Evolutionary conservation across 192 early-diverging fungal genomes (phyloP), one percentile per base, ranked within the genome.

Genomic region (Irineochytrium annulatum): DNA sequence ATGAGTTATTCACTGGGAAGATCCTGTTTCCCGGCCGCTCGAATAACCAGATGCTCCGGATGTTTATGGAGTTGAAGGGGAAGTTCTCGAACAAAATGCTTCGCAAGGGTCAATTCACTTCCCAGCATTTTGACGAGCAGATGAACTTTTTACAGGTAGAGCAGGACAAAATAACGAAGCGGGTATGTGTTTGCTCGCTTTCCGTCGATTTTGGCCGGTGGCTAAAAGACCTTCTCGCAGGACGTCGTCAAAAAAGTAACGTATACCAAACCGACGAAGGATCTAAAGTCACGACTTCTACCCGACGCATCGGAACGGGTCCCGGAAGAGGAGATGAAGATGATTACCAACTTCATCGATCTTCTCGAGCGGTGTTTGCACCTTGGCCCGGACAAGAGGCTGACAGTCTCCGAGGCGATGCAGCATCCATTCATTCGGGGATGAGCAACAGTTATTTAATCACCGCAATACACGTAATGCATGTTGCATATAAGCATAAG

Each of bases 21-120:
- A 94, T 97, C 34, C 69, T 99, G 49, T 97, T 97, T 62, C 90
- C 94, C 5, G 96, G 94, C 2, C 74, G 86, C 52, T 89, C 76
- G 70, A 98, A 98, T 73, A 97, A 97, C 71, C 91, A 97, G 55
- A 98, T 98, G 96, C 77, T 98, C 45, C 78, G 77, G 56, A 75
- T 89, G 33, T 90, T 94, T 81, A 95, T 95, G 92, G 92, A 98
- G 57, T 59, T 89, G 2, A 93, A 94, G 52, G 96, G 96, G 13
- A 85, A 83, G 29, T 89, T 96, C 63, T 77, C 91, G 6, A 86
- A 83, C 66, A 89, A 90, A 53, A 79, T 92, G 80, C 74, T 95
- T 43, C 81, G 89, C 17, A 82, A 86, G 32, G 96, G 90, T 0
- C 85, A 89, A 71, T 90, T 97, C 63, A 80, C 79, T 37, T 45